Base-by-base conservation (phyloP, 176 grass and related monocot species). In the Carex parvula region DNA sequence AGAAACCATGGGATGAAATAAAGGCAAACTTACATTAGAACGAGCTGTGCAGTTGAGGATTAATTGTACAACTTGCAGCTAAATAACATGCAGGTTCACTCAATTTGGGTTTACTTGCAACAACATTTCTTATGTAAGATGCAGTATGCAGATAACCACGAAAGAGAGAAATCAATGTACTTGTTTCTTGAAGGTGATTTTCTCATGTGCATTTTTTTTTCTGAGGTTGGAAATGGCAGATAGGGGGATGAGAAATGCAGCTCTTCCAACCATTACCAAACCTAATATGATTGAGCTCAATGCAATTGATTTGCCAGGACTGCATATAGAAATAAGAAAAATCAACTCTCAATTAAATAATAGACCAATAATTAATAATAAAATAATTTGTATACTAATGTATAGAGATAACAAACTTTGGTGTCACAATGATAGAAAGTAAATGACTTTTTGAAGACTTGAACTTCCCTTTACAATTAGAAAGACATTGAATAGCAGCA, bases 151-250 rank as follows among this genome's bases (percentile, higher is more conserved):
- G 72, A 55, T 55, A 76, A 15, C 12, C 11, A 55, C 21, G 5
- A 39, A 35, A 88, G 50, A 83, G 32, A n/a, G 21, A 32, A 74
- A 12, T 73, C 78, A 54, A 88, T 86, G 81, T 85, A 94, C 92
- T 81, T 97, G 94, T 77, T 98, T 90, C 42, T 82, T 98, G 66
- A 98, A 90, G 67, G 92, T 93, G 70, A 98, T 94, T 84, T 94
- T 98, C 68, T 88, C 87, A 18, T 81, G 81, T 26, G 74, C 30
- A 64, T 82, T 81, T 56, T 93, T 94, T 84, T 86, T 94, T 80
- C 84, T 91, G 81, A 93, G 85, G 74, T 98, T 98, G 50, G 95
- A 90, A 81, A 94, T 15, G 70, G 87, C 88, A 83, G 92, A 94
- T 54, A 94, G 84, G 63, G 91, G 95, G 84, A 98, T 90, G 48